Evolutionary conservation across 2,329 filamentous ascomycete species (phyloP).

Genomic region (Colletotrichum scovillei): DNA sequence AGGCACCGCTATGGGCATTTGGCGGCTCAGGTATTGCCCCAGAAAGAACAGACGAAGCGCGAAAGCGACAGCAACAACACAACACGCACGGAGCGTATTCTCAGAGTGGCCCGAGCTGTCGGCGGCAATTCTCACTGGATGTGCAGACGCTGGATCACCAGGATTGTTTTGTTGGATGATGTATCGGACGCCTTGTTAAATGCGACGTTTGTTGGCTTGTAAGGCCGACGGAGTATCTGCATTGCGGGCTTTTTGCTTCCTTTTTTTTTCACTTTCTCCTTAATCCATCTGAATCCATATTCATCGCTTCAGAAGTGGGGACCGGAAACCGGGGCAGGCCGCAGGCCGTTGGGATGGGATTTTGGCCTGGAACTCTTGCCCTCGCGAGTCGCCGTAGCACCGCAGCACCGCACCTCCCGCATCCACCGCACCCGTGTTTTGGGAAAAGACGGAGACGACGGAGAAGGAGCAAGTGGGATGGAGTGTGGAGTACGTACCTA

Average conservation of each 20-base stretch:
- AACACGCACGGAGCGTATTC: background rate
- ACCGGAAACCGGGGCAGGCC: background rate
- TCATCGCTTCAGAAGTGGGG: background rate
- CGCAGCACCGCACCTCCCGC: background rate
- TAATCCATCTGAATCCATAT: background rate
- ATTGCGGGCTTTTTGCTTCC: background rate
- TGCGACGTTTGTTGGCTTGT: too few relatives aligned
- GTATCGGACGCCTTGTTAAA: too few relatives aligned
- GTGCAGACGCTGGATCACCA: background rate
- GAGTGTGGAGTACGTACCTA: too few relatives aligned
- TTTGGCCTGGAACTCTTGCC: background rate
- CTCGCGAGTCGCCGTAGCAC: too few relatives aligned
- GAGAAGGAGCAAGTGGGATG: background rate
- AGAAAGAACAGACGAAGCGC: background rate
- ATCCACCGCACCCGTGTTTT: background rate
- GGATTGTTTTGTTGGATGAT: background rate
- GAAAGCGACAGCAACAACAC: background rate
- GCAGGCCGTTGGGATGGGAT: background rate
- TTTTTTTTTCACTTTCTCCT: background rate
- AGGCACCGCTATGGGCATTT: slow-evolving; percentile 19
- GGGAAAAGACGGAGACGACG: background rate
- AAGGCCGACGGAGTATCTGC: too few relatives aligned
- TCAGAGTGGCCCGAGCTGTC: slow-evolving; percentile 9
- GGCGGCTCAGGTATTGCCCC: slow-evolving; percentile 13
- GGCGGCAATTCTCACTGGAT: slow-evolving; percentile 4